A percentile compares a stretch with the other conserved stretches of the same genome.
These are phyloP conservation scores for Heterobasidion parviporum DNA, from an alignment of 1,284 basidiomycete genomes.

Conservation along the genomic window DNA sequence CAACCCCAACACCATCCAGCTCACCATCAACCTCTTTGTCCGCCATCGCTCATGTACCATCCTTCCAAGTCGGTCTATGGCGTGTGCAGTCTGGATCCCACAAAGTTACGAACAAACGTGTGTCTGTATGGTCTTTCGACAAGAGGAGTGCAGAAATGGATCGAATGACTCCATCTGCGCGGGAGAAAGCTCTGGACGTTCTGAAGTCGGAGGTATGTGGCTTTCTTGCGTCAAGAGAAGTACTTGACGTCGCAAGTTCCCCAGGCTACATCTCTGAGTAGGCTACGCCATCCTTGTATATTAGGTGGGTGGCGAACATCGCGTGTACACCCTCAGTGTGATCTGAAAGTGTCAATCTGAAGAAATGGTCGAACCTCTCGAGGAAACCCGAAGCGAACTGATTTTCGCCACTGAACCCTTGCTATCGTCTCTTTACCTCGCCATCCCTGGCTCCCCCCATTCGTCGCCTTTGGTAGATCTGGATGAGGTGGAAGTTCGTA, in stretches of 20 bases:
- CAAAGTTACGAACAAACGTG: constrained; percentile 82
- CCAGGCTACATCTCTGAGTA: constrained; percentile 80
- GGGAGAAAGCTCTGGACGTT: constrained; percentile 72
- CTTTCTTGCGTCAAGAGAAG: constrained; percentile 7
- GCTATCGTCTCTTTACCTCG: constrained; percentile 68
- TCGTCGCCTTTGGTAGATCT: constrained; percentile 57
- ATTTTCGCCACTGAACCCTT: constrained; percentile 92
- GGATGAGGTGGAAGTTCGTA: constrained; percentile 82
- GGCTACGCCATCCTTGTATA: constrained; percentile 89
- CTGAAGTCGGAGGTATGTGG: constrained; percentile 76
- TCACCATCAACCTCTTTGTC: constrained; percentile 33
- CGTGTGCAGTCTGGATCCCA: constrained; percentile 77
- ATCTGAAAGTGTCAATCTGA: background rate
- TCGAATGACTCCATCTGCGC: constrained; percentile 48
- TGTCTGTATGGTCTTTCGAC: constrained; percentile 86
- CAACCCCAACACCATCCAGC: constrained; percentile 50
- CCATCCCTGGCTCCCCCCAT: constrained; percentile 58
- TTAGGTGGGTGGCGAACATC: constrained; percentile 45
- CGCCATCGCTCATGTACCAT: constrained; percentile 33
- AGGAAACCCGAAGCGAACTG: constrained; percentile 84
- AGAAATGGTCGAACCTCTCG: constrained; percentile 98
- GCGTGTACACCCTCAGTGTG: background rate
- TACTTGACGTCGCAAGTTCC: background rate
- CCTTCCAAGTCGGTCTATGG: constrained; percentile 81
- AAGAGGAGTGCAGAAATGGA: constrained; percentile 74